These are phyloP conservation scores for Bipolaris victoriae DNA, from an alignment of 2,329 filamentous ascomycete species.

Conservation along the genomic window DNA sequence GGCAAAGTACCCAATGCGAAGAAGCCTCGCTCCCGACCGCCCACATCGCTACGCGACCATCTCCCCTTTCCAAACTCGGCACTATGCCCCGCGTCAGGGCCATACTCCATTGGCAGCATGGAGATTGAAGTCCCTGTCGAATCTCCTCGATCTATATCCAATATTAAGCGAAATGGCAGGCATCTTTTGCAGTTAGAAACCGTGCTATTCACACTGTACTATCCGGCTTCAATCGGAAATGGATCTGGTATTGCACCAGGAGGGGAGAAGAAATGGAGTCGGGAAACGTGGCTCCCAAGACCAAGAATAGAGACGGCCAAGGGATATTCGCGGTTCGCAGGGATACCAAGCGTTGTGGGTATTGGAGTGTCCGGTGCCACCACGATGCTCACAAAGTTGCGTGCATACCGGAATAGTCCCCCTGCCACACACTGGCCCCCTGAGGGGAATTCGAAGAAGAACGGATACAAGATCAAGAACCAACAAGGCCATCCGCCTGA, in stretches of 20 bases:
- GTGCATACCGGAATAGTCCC: conserved; percentile 66
- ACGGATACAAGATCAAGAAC: conserved; percentile 51
- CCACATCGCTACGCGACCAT: conserved; percentile 56
- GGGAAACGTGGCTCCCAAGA: conserved; percentile 67
- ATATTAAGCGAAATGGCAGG: conserved; percentile 57
- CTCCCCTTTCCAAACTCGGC: conserved; percentile 52
- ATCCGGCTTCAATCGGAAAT: conserved; percentile 61
- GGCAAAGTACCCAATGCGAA: conserved; percentile 51
- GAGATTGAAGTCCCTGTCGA: conserved; percentile 61
- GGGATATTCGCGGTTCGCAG: conserved; percentile 68
- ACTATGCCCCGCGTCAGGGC: conserved; percentile 59
- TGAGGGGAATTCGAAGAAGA: conserved; percentile 47
- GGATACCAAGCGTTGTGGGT: conserved; percentile 54
- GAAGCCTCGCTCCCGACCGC: conserved; percentile 57
- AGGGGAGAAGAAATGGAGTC: conserved; percentile 54
- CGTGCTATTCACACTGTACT: conserved; percentile 69
- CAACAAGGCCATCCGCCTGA: conserved; percentile 49
- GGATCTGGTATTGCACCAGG: conserved; percentile 48
- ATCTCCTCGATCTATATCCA: conserved; percentile 56
- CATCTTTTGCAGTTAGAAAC: conserved; percentile 62
- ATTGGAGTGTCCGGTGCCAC: conserved; percentile 63
- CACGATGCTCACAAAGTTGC: conserved; percentile 68
- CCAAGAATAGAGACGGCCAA: conserved; percentile 63
- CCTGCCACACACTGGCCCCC: conserved; percentile 63
- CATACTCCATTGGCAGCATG: conserved; percentile 58